phyloP scores from a whole-genome alignment of 352 stramenopile species.

The Phytophthora uliginosa region DNA sequence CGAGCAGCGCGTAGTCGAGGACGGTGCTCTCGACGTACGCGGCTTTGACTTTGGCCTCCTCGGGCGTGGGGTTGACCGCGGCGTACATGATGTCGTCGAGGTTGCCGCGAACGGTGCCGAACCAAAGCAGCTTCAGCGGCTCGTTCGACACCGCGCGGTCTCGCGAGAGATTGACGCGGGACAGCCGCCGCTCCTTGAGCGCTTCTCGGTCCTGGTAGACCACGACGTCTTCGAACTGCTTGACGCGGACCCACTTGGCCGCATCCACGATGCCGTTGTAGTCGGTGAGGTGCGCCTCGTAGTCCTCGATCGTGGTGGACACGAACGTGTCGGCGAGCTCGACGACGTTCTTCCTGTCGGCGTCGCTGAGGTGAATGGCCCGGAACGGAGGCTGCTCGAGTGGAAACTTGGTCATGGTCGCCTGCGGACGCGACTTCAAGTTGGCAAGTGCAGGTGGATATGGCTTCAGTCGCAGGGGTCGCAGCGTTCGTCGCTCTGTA shows the following conservation, averaged over 20 bases:
- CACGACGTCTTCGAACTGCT: constrained; percentile 46
- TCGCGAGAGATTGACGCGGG: constrained; percentile 27
- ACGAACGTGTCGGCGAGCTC: constrained; percentile 40
- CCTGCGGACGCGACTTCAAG: constrained; percentile 25
- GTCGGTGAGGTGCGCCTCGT: constrained; percentile 36
- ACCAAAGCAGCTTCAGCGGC: constrained; percentile 50
- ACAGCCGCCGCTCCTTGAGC: constrained; percentile 30
- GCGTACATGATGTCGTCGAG: constrained; percentile 61
- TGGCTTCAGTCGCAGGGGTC: background rate
- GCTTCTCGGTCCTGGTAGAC: constrained; percentile 49
- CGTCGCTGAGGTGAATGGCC: constrained; percentile 35
- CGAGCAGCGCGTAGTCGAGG: constrained; percentile 60
- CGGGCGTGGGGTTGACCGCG: constrained; percentile 28
- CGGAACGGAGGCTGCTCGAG: constrained; percentile 42
- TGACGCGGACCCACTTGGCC: constrained; percentile 41
- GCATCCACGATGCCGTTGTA: constrained; percentile 36
- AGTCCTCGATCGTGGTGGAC: constrained; percentile 33
- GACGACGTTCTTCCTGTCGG: constrained; percentile 36
- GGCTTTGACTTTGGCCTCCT: constrained; percentile 45
- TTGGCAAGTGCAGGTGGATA: constrained; percentile 22
- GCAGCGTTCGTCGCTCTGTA: background rate
- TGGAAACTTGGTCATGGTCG: constrained; percentile 44
- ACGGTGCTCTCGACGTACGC: constrained; percentile 45
- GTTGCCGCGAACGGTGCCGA: constrained; percentile 43
- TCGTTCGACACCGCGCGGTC: constrained; percentile 9